Evolutionary conservation across 129 eudicot genomes (phyloP).

Genomic region (Lactuca saligna): DNA sequence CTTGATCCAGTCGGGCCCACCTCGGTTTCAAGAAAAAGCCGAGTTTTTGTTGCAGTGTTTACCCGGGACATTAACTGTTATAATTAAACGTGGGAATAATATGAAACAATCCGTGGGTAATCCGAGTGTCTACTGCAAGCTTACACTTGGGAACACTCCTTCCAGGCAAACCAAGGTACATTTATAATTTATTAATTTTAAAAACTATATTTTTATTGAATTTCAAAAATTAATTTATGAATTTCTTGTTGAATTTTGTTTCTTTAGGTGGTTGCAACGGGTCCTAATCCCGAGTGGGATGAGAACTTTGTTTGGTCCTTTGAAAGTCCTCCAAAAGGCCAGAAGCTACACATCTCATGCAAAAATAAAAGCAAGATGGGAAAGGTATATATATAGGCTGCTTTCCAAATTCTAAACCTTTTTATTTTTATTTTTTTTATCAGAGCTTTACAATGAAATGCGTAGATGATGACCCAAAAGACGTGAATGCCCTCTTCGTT

Average conservation of each 20-base stretch:
- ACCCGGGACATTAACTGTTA: conserved; percentile 91
- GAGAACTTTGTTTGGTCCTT: conserved; percentile 95
- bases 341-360: conserved; percentile 96
- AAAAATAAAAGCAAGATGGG: conserved; percentile 99
- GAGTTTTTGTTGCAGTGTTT: conserved; percentile 91
- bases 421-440: too few species aligned
- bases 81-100: conserved; percentile 90
- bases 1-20: conserved; percentile 95
- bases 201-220: too few species aligned
- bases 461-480: too few species aligned
- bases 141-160: conserved; percentile 91
- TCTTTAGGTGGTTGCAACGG: conserved; percentile 82
- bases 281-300: conserved; percentile 98
- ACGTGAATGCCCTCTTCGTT: too few species aligned
- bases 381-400: conserved; percentile 52
- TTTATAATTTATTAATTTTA: too few species aligned
- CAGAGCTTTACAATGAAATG: too few species aligned
- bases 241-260: conserved; percentile 22
- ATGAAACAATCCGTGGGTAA: conserved; percentile 98
- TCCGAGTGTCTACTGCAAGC: conserved; percentile 93
- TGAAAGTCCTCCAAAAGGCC: conserved; percentile 99
- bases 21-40: conserved; percentile 96
- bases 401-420: not conserved
- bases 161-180: conserved; percentile 85
- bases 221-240: not conserved